Conservation (phyloP, 306 rosid species). For the Senna siamea region DNA sequence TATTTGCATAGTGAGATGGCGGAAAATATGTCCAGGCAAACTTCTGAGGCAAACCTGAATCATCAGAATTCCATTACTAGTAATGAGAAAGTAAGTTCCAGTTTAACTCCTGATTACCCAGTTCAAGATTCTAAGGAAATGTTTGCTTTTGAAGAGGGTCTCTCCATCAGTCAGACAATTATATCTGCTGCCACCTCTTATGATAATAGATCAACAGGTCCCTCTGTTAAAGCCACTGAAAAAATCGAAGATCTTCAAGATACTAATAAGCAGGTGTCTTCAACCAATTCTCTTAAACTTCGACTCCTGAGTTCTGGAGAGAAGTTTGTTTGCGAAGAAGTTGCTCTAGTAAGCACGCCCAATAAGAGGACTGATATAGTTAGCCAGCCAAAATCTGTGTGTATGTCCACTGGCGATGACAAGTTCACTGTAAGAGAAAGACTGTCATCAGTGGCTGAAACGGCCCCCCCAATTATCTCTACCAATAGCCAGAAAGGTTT, state of each 20-base stretch:
- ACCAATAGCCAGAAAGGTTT: constrained; percentile 53
- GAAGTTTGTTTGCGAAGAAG: constrained; percentile 48
- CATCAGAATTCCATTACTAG: constrained; percentile 29
- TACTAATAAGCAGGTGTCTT: constrained; percentile 43
- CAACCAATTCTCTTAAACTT: constrained; percentile 42
- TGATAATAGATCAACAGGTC: constrained; percentile 41
- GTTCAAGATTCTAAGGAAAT: constrained; percentile 42
- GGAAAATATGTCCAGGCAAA: constrained; percentile 42
- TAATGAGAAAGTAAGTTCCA: constrained; percentile 40
- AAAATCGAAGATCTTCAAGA: constrained; percentile 47
- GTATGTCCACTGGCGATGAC: constrained; percentile 64
- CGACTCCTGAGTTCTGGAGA: constrained; percentile 50
- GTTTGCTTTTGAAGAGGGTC: constrained; percentile 34
- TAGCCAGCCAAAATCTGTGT: constrained; percentile 40
- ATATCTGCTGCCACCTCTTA: constrained; percentile 32
- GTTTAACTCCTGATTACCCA: constrained; percentile 33
- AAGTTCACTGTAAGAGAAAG: constrained; percentile 83
- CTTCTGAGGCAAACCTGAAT: constrained; percentile 24
- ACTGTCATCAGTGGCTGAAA: constrained; percentile 57
- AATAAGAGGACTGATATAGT: constrained; percentile 39
- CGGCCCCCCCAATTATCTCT: constrained; percentile 45
- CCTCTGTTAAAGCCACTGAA: constrained; percentile 43
- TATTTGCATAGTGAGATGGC: constrained; percentile 48
- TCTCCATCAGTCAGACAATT: constrained; percentile 33
- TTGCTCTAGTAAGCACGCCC: constrained; percentile 43